Conservation (phyloP, 495 filamentous ascomycete genomes). For the Aeminium ludgeri region DNA sequence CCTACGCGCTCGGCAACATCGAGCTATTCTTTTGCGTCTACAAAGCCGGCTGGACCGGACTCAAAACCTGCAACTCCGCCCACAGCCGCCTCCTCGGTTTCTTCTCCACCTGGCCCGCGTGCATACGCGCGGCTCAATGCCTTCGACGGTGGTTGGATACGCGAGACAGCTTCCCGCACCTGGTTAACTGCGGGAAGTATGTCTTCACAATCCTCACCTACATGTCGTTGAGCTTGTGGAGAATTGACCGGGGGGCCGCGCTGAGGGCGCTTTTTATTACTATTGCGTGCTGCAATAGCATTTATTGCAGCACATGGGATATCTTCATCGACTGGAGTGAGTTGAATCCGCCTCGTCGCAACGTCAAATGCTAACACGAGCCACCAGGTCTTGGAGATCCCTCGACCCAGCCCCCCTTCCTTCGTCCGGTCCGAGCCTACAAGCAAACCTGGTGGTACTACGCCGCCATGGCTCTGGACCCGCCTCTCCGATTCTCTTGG, state of each 20-base stretch:
- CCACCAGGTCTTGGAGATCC: too few relatives aligned
- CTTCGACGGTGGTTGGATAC: constrained; percentile 80
- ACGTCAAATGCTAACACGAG: not conserved
- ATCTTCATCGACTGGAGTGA: constrained; percentile 85
- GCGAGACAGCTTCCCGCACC: constrained; percentile 71
- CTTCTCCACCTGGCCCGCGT: constrained; percentile 63
- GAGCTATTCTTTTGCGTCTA: constrained; percentile 93
- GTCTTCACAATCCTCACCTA: constrained; percentile 46
- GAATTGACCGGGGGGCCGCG: constrained; percentile 42
- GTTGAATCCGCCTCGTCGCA: constrained; percentile 2
- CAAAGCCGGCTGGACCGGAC: constrained; percentile 51
- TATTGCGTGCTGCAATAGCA: constrained; percentile 59
- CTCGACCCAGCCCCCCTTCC: constrained; percentile 32
- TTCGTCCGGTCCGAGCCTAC: constrained; percentile 67
- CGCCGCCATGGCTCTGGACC: constrained; percentile 62
- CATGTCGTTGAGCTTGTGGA: constrained; percentile 20
- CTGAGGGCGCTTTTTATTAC: constrained; percentile 57
- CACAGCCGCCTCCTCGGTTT: constrained; percentile 77
- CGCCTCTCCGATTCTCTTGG: constrained; percentile 88
- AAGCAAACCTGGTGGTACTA: constrained; percentile 45
- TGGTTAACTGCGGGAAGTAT: constrained; percentile 89
- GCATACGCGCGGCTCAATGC: constrained; percentile 84
- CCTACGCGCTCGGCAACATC: constrained; percentile 82
- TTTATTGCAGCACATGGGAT: constrained; percentile 88
- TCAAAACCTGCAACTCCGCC: constrained; percentile 63